phyloP scores from a whole-genome alignment of 2,329 filamentous ascomycete genomes.

The Bipolaris gigantea region DNA sequence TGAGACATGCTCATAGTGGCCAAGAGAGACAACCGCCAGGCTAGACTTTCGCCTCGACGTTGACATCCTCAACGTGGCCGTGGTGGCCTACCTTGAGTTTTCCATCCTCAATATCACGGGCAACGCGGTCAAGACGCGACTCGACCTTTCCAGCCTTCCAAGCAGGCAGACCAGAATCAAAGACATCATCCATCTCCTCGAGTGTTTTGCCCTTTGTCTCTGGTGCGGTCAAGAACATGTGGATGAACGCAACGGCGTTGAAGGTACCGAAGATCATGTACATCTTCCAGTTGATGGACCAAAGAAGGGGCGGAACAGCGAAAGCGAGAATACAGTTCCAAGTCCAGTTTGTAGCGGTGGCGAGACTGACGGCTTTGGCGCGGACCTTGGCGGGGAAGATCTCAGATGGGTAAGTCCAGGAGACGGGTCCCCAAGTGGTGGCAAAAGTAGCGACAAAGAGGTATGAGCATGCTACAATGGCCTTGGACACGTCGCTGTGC shows the following conservation, averaged over 20 bases:
- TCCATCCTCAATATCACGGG: conserved; percentile 44
- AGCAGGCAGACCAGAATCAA: conserved; percentile 42
- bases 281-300: conserved; percentile 49
- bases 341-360: conserved; percentile 45
- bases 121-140: conserved; percentile 41
- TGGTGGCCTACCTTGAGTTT: conserved; percentile 30
- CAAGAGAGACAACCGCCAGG: neutral
- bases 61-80: conserved; percentile 15
- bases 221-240: conserved; percentile 46
- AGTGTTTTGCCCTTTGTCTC: conserved; percentile 48
- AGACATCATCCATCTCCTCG: conserved; percentile 48
- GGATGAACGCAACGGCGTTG: conserved; percentile 43
- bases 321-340: conserved; percentile 48
- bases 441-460: conserved; percentile 51
- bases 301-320: conserved; percentile 47
- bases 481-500: conserved; percentile 57
- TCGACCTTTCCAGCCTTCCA: conserved; percentile 37
- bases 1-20: neutral
- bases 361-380: conserved; percentile 47
- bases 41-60: conserved; percentile 25
- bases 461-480: conserved; percentile 51
- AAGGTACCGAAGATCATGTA: conserved; percentile 48
- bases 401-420: conserved; percentile 45
- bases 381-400: conserved; percentile 47
- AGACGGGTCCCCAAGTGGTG: conserved; percentile 45